Evolutionary conservation across 139 green algal species (phyloP), one percentile per base, ranked within the genome.

Genomic region (Mesotaenium endlicherianum): DNA sequence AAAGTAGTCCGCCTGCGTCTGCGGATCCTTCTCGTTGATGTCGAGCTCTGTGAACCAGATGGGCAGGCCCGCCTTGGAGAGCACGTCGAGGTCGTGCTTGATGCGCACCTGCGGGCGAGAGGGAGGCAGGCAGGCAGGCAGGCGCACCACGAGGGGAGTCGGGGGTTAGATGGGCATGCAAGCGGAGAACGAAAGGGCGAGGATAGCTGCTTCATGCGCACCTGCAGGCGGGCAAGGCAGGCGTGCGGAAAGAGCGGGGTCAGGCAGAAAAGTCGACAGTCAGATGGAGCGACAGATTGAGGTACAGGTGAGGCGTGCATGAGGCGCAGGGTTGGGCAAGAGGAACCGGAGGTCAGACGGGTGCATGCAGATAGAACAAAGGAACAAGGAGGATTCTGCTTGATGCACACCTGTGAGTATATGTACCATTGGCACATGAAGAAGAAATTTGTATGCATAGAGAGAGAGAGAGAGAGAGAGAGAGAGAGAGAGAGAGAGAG

Each of bases 11-110:
- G 77, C 77, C 58, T 78, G 77, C 8, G 45, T 59, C 30, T 20
- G 31, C 14, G 69, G n/a, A 34, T 84, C 77, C 0, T 20, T 26
- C 36, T 79, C 40, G n/a, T 55, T 43, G 5, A 84, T 50, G 39
- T 84, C 77, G 30, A 84, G 1, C 4, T 84, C 77, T 17, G 77
- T 84, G 0, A 84, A 41, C 77, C 80, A 86, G 53, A 86, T 81
- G 0, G 80, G 80, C 2, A 86, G 17, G 0, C 41, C 41, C 4
- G 38, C 45, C 0, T 41, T 85, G 0, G 70, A 30, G 1, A 86
- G 74, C 20, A 57, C 40, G 38, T 86, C 67, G 2, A 86, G 70
- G 26, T 82, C 80, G 20, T 80, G 69, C 74, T 80, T 86, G 75
- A 86, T 77, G 0, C 77, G 77, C 1, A 49, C 70, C 76, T 83